Evolutionary conservation across 208 protist genomes (phyloP), one percentile per base, ranked within the genome.

Genomic region (Leishmania arabica): DNA sequence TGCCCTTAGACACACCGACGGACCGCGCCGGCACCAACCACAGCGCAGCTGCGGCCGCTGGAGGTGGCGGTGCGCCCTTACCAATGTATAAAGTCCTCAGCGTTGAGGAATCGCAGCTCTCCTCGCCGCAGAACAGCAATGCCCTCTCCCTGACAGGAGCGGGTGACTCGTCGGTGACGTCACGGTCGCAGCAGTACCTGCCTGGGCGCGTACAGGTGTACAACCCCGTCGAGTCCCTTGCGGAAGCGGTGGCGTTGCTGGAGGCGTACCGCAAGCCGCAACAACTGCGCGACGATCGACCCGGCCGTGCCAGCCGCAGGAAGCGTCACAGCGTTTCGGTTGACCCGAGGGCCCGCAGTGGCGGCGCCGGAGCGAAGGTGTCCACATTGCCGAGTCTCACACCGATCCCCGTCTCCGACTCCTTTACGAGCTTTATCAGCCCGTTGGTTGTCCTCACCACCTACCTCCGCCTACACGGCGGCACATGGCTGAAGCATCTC

Each of bases 381-480:
- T 21, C 42, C 37, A 31, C 72, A 21, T 79, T 78, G 64, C 62
- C 82, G 47, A 31, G 68, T 75, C 4, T 82, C 37, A 56, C 82
- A 42, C 54, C 73, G 1, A n/a, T 13, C 40, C 62, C 62, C 42
- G 4, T 79, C 64, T 58, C 64, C 6, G 77, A 81, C 64, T 54
- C 82, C 51, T 85, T 85, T 58, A 92, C 90, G 2, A 71, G 93
- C 24, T 86, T 98, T 27, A 72, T 86, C 19, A 86, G 86, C 34
- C 93, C 95, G 47, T 81, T 98, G 34, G 88, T 93, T n/a, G 64
- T 96, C 65, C 58, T 98, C 21, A 90, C 86, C 27, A 93, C 89
- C 49, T 98, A 98, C 85, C 89, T 95, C 15, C 91, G 91, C 37
- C 87, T 98, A 66, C 95, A 98, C 83, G 95, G 95, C 9, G 90